Percentiles rank a stretch among this genome's conserved stretches.
phyloP scores from a whole-genome alignment of 1,139 yeast species.

The Taiozyma sp. region DNA sequence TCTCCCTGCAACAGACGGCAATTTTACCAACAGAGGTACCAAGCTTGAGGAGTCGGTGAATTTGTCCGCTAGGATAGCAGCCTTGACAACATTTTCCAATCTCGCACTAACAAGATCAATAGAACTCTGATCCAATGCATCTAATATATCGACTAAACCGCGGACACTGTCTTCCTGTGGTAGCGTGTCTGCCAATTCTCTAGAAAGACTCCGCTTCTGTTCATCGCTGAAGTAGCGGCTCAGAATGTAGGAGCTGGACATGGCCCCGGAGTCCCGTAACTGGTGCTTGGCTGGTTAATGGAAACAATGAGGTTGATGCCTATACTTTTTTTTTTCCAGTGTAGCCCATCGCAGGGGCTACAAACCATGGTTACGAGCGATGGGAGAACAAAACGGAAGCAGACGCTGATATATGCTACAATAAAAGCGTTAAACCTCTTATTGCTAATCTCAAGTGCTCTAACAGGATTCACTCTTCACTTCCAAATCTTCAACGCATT shows the following conservation, averaged over 20 bases:
- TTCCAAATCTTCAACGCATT: no score
- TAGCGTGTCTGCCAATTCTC: slow-evolving; percentile 8
- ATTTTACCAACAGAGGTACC: slow-evolving; percentile 2
- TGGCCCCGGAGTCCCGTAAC: neutral
- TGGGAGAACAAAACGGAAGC: neutral
- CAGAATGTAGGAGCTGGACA: slow-evolving; percentile 2
- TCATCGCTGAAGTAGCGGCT: slow-evolving; percentile 8
- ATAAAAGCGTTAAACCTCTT: no score
- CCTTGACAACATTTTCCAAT: slow-evolving; percentile 1
- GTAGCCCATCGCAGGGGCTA: neutral
- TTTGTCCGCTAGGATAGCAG: neutral
- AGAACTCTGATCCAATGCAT: slow-evolving; percentile 4
- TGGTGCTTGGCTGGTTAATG: neutral
- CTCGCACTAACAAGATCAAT: slow-evolving; percentile 4
- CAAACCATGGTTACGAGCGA: neutral
- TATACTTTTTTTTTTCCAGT: neutral
- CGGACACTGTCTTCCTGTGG: slow-evolving; percentile 3
- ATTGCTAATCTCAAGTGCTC: no score
- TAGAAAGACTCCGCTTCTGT: slow-evolving; percentile 6
- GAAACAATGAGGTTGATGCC: neutral
- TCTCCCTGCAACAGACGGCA: slow-evolving; percentile 5
- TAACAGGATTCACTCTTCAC: no score
- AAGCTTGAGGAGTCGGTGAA: neutral
- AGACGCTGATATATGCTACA: neutral
- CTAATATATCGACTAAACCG: slow-evolving; percentile 12